Base-by-base conservation (phyloP, 768 basidiomycete species). In the Leccinum boreale region DNA sequence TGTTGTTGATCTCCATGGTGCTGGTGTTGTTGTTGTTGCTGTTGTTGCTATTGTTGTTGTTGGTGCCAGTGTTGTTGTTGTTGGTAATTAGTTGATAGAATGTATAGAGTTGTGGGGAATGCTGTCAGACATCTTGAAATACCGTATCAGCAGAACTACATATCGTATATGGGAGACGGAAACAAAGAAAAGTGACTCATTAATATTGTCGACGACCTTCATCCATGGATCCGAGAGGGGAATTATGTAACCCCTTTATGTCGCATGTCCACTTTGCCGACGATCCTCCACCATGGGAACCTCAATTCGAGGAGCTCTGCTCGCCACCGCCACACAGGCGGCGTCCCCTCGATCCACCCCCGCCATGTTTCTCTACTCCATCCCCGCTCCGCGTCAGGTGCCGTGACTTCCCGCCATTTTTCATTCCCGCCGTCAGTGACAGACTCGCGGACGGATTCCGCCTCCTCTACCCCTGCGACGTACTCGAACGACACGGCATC, bases 401-500 rank as follows among this genome's bases (percentile, higher is more conserved):
- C 9, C 53, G 60, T 35, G 52, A 67, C 15, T 72, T 72, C 36
- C 72, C 70, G 2, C 55, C 65, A 7, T 72, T 72, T 54, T 48
- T 47, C 49, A 68, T 72, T 17, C 62, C 65, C 5, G 56, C 72
- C 5, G 19, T 66, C 56, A 62, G 58, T 31, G 49, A 67, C 17
- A 53, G 51, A 12, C 62, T 72, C 54, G 28, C 59, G 3, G 62
- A 68, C 24, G 70, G 70, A 3, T 72, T 72, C n/a, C 57, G 55
- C 15, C 21, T 65, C 10, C 65, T 72, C 33, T 70, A 72, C 45
- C 72, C 70, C 5, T 50, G 24, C 14, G 48, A 51, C 45, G 15
- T 65, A n/a, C 57, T 72, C 47, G 72, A 72, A 26, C 42, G 28
- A n/a, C 70, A 73, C 17, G 70, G 70, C 1, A 70, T 72, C 57